Conservation (phyloP, 1,284 basidiomycete genomes). For the Ustilago crameri region DNA sequence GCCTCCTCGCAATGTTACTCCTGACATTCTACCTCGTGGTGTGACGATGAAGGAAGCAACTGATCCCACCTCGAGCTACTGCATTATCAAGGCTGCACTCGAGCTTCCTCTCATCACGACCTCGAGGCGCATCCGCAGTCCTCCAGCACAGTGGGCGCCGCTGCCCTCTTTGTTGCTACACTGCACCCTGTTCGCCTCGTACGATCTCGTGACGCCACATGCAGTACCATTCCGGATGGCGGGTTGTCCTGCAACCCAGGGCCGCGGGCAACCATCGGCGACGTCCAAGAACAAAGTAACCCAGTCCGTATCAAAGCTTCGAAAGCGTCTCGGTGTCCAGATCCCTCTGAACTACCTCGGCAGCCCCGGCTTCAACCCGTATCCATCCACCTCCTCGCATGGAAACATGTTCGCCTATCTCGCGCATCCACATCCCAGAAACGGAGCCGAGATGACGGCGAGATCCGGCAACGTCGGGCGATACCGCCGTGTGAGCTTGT, state of each 20-base stretch:
- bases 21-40: slow-evolving; percentile 10
- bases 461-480: slow-evolving; percentile 19
- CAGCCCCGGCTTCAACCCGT: slow-evolving; percentile 13
- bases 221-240: slow-evolving; percentile 19
- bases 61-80: slow-evolving; percentile 18
- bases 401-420: slow-evolving; percentile 14
- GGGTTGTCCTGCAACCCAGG: slow-evolving; percentile 33
- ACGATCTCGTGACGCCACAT: slow-evolving; percentile 24
- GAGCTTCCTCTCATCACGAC: slow-evolving; percentile 23
- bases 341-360: slow-evolving; percentile 36
- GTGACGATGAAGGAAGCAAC: slow-evolving; percentile 20
- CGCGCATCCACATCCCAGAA: slow-evolving; percentile 21
- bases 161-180: slow-evolving; percentile 35
- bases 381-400: not conserved
- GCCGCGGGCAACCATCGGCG: slow-evolving; percentile 19
- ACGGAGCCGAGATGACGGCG: slow-evolving; percentile 28
- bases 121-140: slow-evolving; percentile 11
- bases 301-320: slow-evolving; percentile 20
- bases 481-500: slow-evolving; percentile 29
- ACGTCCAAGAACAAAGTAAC: slow-evolving; percentile 21
- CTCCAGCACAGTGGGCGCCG: slow-evolving; percentile 12
- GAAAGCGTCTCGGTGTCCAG: slow-evolving; percentile 39
- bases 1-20: not conserved
- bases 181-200: slow-evolving; percentile 42
- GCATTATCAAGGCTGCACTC: slow-evolving; percentile 15